Base-by-base conservation (phyloP, 1,284 basidiomycete genomes). In the Singerocomus rubriflavus region DNA sequence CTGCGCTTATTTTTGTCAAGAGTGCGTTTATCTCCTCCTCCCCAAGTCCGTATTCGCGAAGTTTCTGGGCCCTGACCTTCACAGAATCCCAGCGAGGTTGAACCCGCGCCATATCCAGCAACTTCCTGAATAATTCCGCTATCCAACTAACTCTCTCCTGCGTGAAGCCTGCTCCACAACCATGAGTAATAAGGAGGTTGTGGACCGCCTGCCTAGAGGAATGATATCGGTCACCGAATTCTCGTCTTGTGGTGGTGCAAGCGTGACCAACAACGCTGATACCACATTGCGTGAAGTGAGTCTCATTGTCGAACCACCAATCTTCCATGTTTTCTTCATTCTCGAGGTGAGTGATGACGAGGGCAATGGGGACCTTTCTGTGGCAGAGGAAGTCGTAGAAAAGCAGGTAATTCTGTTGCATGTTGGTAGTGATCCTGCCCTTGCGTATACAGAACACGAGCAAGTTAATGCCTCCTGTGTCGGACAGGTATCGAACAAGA, bases 301-400 rank as follows among this genome's bases (percentile, higher is more conserved):
- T 48, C 31, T 26, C 16, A 6, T 70, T 69, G 36, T 62, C 56
- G 5, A 30, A 38, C 65, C 68, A 70, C 65, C 68, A 67, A 11
- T 37, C 9, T 21, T 70, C 67, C 65, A 66, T 67, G 12, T 44
- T 11, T 0, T 26, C 11, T 31, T 75, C 71, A 6, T 61, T 49
- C 50, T 75, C 74, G 3, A 73, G 62, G 6, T 73, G 63, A 1
- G 73, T 75, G 26, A 74, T 53, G 16, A 68, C 62, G 13, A 71
- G 11, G 3, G 69, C 66, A 50, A 72, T 62, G n/a, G 72, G 73
- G 25, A 75, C 67, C 7, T 51, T 33, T 8, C 57, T 55, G 21
- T 58, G 54, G 50, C 68, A 74, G 13, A 74, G 65, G 5, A 67
- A 61, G 21, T 66, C 61, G 12, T 56, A 61, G 52, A 76, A 74